Conservation (phyloP, 2,329 filamentous ascomycete species). For the Nigrospora oryzae region DNA sequence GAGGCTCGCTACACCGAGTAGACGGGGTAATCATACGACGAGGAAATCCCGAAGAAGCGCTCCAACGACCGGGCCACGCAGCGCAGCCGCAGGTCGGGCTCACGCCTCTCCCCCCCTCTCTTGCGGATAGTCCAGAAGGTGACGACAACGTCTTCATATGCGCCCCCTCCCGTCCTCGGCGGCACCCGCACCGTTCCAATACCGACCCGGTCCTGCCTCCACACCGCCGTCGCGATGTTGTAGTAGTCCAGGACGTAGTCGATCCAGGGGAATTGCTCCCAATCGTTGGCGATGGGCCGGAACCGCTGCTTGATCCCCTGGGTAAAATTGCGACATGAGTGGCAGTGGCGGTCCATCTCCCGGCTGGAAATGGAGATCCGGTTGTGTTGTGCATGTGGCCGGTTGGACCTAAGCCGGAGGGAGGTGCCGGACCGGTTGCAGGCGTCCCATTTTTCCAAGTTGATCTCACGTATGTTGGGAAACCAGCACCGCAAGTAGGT, state of each 20-base stretch:
- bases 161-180: not conserved
- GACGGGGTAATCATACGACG: not conserved
- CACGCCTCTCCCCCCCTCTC: not conserved
- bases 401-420: too few species aligned
- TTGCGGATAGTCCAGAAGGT: not conserved
- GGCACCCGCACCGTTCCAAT: not conserved
- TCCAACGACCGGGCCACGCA: not conserved
- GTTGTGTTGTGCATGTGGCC: not conserved
- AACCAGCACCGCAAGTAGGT: constrained; percentile 4
- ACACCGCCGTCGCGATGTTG: not conserved
- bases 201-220: not conserved
- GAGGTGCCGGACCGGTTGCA: constrained; percentile 4
- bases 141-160: not conserved
- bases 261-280: not conserved
- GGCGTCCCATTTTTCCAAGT: constrained; percentile 1
- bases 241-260: not conserved
- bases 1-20: not conserved
- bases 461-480: constrained; percentile 7
- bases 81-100: not conserved
- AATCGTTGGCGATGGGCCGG: not conserved
- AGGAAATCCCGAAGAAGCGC: not conserved
- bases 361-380: not conserved
- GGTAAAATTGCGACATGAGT: constrained; percentile 3
- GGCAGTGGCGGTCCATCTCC: not conserved
- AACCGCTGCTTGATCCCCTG: not conserved